phyloP scores from a whole-genome alignment of 176 grass and related monocot species.

The Ampelocalamus luodianensis region DNA sequence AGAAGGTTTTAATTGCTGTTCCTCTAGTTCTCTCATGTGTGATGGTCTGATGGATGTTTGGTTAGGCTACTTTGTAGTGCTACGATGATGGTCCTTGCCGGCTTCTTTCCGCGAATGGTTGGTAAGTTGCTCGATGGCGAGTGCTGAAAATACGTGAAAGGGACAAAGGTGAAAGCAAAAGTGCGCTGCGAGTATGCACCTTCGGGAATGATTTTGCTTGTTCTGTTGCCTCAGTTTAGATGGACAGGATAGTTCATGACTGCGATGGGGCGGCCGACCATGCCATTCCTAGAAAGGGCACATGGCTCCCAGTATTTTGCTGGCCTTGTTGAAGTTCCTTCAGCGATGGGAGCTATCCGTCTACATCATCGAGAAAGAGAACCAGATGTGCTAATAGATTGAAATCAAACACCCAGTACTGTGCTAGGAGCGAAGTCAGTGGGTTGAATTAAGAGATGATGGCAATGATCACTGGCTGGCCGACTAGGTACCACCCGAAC shows the following conservation, averaged over 20 bases:
- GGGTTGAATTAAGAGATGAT: neutral
- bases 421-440: neutral
- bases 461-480: neutral
- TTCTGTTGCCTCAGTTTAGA: neutral
- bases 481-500: neutral
- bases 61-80: neutral
- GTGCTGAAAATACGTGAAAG: slow-evolving; percentile 4
- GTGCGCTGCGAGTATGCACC: neutral
- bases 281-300: slow-evolving; percentile 19
- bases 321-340: neutral
- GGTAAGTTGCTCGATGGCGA: neutral
- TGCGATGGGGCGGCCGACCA: slow-evolving; percentile 33
- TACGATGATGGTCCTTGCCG: neutral
- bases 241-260: neutral
- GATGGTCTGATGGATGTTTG: neutral
- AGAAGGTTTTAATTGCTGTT: neutral
- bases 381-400: neutral
- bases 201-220: slow-evolving; percentile 16
- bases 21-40: neutral
- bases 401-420: neutral
- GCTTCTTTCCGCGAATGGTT: slow-evolving; percentile 23
- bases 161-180: slow-evolving; percentile 28
- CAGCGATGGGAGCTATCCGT: neutral
- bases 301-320: neutral
- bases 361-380: neutral